Conservation (phyloP, 2,329 filamentous ascomycete genomes). For the Pyrenophora graminea region DNA sequence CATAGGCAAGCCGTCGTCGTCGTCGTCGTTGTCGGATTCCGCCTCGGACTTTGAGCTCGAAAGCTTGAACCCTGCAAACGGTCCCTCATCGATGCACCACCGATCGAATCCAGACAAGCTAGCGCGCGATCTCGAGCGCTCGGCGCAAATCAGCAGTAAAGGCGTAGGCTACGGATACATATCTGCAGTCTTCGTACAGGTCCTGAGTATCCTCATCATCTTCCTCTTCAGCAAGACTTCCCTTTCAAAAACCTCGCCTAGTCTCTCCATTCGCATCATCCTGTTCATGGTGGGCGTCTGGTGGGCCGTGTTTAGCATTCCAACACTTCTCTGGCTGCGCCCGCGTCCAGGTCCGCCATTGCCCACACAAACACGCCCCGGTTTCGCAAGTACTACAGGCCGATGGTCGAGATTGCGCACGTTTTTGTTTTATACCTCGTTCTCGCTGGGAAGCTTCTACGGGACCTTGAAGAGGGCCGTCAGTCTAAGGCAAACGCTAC, state of each 20-base stretch:
- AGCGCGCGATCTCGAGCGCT: conserved; percentile 73
- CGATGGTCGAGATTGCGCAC: conserved; percentile 20
- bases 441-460: conserved; percentile 82
- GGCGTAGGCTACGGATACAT: conserved; percentile 90
- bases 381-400: conserved; percentile 10
- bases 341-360: conserved; percentile 85
- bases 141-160: conserved; percentile 82
- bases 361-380: conserved; percentile 24
- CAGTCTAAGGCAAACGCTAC: conserved; percentile 69
- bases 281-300: conserved; percentile 81
- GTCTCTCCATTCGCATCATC: conserved; percentile 79
- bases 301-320: conserved; percentile 88
- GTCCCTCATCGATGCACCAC: not conserved
- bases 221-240: conserved; percentile 53
- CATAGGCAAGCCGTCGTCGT: conserved; percentile 3
- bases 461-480: conserved; percentile 74
- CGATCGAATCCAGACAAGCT: conserved; percentile 27
- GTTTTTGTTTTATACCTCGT: conserved; percentile 70
- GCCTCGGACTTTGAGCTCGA: conserved; percentile 26
- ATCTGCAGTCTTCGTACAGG: conserved; percentile 79
- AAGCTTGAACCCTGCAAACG: conserved; percentile 22
- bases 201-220: conserved; percentile 74
- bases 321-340: conserved; percentile 80
- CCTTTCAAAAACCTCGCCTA: conserved; percentile 67
- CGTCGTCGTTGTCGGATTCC: no score